These are phyloP conservation scores for Cordyceps tenuipes DNA, from an alignment of 2,329 filamentous ascomycete species.

Conservation along the genomic window DNA sequence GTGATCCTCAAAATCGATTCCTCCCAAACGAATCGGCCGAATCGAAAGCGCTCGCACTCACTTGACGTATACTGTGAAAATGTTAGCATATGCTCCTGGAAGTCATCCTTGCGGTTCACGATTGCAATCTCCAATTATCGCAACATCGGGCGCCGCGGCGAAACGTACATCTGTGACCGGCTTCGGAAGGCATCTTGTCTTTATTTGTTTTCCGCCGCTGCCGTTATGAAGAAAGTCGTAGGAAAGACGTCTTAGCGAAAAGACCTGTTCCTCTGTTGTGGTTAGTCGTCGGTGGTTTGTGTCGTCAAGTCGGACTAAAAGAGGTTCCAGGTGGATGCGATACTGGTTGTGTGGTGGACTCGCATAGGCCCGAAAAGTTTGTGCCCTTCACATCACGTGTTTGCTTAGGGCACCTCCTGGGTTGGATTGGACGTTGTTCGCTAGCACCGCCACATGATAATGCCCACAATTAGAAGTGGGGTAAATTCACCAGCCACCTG, in stretches of 20 bases:
- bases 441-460: slow-evolving; percentile 5
- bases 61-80: slow-evolving; percentile 73
- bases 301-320: slow-evolving; percentile 13
- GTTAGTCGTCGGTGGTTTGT: slow-evolving; percentile 12
- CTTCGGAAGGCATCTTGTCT: slow-evolving; percentile 79
- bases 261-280: slow-evolving; percentile 29
- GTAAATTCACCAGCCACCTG: slow-evolving; percentile 2
- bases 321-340: slow-evolving; percentile 14
- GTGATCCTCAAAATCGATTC: background rate
- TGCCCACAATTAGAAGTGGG: background rate
- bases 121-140: background rate
- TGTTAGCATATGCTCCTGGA: slow-evolving; percentile 29
- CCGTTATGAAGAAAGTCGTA: slow-evolving; percentile 28
- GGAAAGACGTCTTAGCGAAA: slow-evolving; percentile 36
- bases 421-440: background rate
- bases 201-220: slow-evolving; percentile 37
- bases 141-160: background rate
- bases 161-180: slow-evolving; percentile 79
- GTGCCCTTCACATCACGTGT: slow-evolving; percentile 12
- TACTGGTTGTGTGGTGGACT: slow-evolving; percentile 14
- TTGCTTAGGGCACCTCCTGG: slow-evolving; percentile 9
- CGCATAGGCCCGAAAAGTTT: slow-evolving; percentile 11
- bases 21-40: slow-evolving; percentile 18
- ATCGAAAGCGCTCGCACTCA: slow-evolving; percentile 44
- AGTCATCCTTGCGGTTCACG: slow-evolving; percentile 6